Evolutionary conservation across 148 eudicot genomes (phyloP).

Genomic region (Chenopodium quinoa): DNA sequence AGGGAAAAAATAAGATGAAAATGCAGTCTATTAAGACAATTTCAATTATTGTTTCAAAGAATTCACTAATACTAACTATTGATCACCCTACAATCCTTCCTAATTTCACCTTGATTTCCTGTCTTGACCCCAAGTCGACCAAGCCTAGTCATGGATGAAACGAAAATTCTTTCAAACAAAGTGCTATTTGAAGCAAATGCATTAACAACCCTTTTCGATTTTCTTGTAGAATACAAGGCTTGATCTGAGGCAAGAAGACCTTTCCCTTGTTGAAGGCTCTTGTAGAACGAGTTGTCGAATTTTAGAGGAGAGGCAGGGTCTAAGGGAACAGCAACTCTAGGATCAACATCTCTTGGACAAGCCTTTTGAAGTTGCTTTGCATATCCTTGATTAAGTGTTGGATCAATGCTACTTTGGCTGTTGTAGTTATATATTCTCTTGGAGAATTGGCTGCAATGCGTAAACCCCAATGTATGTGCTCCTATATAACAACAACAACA

Average conservation of each 20-base stretch:
- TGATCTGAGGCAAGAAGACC: constrained; percentile 71
- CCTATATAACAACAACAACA: constrained; percentile 27
- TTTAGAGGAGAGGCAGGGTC: constrained; percentile 61
- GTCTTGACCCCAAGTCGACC: constrained; percentile 70
- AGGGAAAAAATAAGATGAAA: constrained; percentile 6
- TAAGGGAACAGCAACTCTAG: constrained; percentile 56
- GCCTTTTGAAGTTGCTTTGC: constrained; percentile 47
- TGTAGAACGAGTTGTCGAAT: constrained; percentile 68
- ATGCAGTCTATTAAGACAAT: background rate
- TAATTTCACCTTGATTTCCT: constrained; percentile 64
- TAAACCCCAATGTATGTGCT: constrained; percentile 79
- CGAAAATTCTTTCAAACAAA: constrained; percentile 54
- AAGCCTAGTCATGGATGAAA: constrained; percentile 56
- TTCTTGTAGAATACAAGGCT: constrained; percentile 42
- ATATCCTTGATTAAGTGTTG: constrained; percentile 47
- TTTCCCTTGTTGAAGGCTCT: constrained; percentile 52
- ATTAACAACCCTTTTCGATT: constrained; percentile 50
- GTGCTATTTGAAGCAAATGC: constrained; percentile 46
- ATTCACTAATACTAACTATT: constrained; percentile 7
- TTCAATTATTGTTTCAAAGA: background rate
- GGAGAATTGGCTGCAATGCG: constrained; percentile 63
- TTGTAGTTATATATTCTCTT: constrained; percentile 51
- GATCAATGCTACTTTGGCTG: constrained; percentile 45
- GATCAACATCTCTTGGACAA: constrained; percentile 65
- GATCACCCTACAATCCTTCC: constrained; percentile 47